Percentiles rank a stretch among this genome's conserved stretches.
Conservation (phyloP, 306 rosid species). For the Lathyrus oleraceus region DNA sequence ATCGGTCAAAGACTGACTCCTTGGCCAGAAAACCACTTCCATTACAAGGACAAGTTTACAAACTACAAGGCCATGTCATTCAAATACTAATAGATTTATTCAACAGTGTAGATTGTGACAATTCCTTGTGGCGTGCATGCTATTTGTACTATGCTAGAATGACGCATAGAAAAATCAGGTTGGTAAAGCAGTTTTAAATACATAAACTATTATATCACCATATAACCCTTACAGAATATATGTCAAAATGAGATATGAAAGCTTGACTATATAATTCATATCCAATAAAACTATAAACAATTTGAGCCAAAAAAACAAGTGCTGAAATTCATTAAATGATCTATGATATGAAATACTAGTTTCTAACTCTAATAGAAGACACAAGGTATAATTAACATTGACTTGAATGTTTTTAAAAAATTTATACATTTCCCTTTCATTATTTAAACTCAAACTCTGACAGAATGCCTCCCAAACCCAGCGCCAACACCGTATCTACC, state of each 20-base stretch:
- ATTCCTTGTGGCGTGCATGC: constrained; percentile 1
- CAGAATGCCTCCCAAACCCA: background rate
- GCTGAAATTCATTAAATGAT: constrained; percentile 13
- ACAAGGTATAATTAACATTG: background rate
- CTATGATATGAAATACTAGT: background rate
- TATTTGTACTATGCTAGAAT: constrained; percentile 9
- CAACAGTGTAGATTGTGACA: background rate
- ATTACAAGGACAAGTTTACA: background rate
- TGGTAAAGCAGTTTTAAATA: background rate
- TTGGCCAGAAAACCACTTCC: background rate
- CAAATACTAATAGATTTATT: background rate
- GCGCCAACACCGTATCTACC: background rate
- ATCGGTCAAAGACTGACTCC: background rate
- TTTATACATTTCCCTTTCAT: background rate
- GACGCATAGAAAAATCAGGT: background rate
- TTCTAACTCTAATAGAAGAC: background rate
- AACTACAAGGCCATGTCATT: background rate
- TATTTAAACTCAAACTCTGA: constrained; percentile 27
- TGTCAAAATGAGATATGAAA: background rate
- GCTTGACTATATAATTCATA: background rate
- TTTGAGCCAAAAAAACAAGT: background rate
- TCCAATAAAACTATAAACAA: constrained; percentile 17
- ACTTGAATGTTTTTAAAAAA: background rate
- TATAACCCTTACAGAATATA: constrained; percentile 8
- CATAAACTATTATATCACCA: background rate